phyloP scores from a whole-genome alignment of 2,329 filamentous ascomycete genomes.

The Apiospora marii region DNA sequence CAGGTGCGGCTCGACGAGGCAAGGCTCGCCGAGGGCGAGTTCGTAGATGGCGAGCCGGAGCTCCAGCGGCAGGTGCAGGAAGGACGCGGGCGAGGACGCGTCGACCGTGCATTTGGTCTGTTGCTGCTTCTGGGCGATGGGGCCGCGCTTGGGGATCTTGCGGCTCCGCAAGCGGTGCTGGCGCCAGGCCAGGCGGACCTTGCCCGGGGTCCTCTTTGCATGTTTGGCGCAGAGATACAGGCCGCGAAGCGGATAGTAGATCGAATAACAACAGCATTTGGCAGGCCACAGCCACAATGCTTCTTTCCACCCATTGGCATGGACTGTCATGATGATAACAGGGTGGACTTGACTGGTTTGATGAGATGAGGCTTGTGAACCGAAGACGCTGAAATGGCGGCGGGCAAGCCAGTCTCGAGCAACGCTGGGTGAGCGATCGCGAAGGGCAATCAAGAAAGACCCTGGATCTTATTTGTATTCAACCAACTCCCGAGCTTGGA shows the following conservation, averaged over 20 bases:
- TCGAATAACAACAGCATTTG: background rate
- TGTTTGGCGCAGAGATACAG: background rate
- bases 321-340: background rate
- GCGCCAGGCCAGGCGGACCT: background rate
- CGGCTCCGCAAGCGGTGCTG: background rate
- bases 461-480: background rate
- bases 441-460: background rate
- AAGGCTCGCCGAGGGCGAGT: conserved; percentile 11
- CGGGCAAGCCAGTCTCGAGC: background rate
- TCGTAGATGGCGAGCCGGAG: conserved; percentile 14
- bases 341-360: background rate
- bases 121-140: background rate
- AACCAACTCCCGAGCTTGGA: background rate
- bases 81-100: background rate
- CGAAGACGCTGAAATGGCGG: background rate
- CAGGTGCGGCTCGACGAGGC: conserved; percentile 8
- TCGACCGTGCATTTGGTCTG: background rate
- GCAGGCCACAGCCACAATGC: background rate
- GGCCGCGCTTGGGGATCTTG: conserved; percentile 5
- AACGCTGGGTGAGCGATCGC: background rate
- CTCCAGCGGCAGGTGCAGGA: conserved; percentile 19
- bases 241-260: background rate
- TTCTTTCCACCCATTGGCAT: background rate
- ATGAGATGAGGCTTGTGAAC: background rate
- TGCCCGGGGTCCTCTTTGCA: background rate